Evolutionary conservation across 768 basidiomycete genomes (phyloP).

Genomic region (Serpula lacrymans): DNA sequence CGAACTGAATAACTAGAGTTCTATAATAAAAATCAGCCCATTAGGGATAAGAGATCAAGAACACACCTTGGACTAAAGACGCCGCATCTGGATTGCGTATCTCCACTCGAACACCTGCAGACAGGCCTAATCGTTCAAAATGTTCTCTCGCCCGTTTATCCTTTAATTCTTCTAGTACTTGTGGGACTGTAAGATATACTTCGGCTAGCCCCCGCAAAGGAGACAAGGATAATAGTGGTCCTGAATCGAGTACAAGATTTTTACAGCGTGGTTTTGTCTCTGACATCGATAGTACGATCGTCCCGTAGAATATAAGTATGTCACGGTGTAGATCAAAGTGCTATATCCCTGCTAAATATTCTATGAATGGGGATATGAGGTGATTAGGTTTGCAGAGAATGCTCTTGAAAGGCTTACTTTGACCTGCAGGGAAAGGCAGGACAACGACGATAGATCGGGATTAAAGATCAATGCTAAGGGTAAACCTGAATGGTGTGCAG

Average conservation of each 20-base stretch:
- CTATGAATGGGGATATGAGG: not conserved
- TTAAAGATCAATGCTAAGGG: too few relatives aligned
- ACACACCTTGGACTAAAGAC: conserved; percentile 62
- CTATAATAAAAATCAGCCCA: conserved; percentile 12
- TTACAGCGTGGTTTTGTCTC: conserved; percentile 50
- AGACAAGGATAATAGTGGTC: conserved; percentile 84
- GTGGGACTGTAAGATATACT: conserved; percentile 83
- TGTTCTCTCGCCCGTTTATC: conserved; percentile 87
- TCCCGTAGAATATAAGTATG: not conserved
- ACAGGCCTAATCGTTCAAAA: conserved; percentile 72
- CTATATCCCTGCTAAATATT: not conserved
- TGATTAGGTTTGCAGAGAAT: too few relatives aligned
- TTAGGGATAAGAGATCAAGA: not conserved
- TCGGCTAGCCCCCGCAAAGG: conserved; percentile 88
- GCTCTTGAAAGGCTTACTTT: too few relatives aligned
- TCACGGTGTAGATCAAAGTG: not conserved
- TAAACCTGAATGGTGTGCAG: not conserved
- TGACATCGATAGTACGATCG: conserved; percentile 25
- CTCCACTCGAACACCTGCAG: conserved; percentile 71
- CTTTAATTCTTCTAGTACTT: conserved; percentile 86
- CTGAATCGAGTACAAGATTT: conserved; percentile 89
- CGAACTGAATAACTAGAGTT: conserved; percentile 75
- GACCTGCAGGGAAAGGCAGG: too few relatives aligned
- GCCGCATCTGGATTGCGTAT: conserved; percentile 67
- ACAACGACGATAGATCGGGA: too few relatives aligned